Evolutionary conservation across 2,329 filamentous ascomycete species (phyloP).

Genomic region (Scytalidium lignicola): DNA sequence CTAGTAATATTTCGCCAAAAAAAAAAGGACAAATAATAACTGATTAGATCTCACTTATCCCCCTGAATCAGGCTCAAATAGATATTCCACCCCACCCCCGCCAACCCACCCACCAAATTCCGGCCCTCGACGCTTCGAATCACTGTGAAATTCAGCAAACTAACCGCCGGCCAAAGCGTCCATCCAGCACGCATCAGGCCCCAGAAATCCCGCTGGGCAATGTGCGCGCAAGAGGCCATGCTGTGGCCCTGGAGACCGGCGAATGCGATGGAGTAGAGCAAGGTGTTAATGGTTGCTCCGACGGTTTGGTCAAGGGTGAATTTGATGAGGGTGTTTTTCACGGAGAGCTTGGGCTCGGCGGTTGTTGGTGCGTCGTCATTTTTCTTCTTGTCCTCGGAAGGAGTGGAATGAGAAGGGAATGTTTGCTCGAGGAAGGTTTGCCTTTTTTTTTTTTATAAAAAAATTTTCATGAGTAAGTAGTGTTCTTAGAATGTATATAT

Average conservation of each 20-base stretch:
- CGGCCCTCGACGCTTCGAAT: slow-evolving; percentile 66
- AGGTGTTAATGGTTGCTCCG: slow-evolving; percentile 59
- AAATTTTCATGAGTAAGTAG: neutral
- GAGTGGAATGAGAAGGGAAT: slow-evolving; percentile 30
- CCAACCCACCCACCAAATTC: slow-evolving; percentile 65
- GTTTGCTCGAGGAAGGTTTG: slow-evolving; percentile 29
- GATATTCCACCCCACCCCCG: slow-evolving; percentile 69
- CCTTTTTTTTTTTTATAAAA: slow-evolving; percentile 32
- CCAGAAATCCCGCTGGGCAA: slow-evolving; percentile 52
- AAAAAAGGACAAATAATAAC: too few relatives aligned
- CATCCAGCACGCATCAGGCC: slow-evolving; percentile 63
- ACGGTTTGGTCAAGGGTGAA: slow-evolving; percentile 64
- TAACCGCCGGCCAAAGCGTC: slow-evolving; percentile 68
- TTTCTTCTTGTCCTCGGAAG: slow-evolving; percentile 39
- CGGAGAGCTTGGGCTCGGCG: slow-evolving; percentile 48
- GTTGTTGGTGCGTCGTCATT: slow-evolving; percentile 34
- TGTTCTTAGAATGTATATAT: too few relatives aligned
- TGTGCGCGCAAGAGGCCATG: slow-evolving; percentile 38
- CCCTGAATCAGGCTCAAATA: slow-evolving; percentile 64
- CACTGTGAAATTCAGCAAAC: slow-evolving; percentile 62
- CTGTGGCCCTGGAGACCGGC: slow-evolving; percentile 32
- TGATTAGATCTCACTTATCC: neutral
- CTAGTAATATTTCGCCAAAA: neutral
- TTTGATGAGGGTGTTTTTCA: slow-evolving; percentile 62
- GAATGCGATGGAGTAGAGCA: slow-evolving; percentile 57